phyloP scores from a whole-genome alignment of 192 early-diverging fungal genomes.

The Entomortierella chlamydospora region DNA sequence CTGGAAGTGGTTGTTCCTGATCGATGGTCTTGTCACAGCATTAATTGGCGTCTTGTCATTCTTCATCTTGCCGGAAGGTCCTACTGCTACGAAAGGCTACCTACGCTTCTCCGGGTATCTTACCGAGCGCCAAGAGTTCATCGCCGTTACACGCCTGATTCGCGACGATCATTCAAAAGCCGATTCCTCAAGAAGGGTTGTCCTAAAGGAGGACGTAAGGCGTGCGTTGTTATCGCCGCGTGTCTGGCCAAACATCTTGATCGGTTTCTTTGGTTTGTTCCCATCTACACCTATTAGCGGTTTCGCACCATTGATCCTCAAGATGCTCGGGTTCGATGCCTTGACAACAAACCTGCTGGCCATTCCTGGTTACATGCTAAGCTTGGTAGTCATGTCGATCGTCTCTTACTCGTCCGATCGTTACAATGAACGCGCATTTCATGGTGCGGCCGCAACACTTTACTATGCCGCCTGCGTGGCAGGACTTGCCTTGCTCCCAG shows the following conservation, averaged over 20 bases:
- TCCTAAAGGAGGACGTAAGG: conserved; percentile 39
- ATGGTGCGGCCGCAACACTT: conserved; percentile 28
- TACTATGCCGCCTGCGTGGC: conserved; percentile 40
- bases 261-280: conserved; percentile 55
- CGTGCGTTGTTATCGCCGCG: conserved; percentile 26
- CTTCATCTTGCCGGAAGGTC: conserved; percentile 69
- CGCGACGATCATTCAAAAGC: conserved; percentile 69
- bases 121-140: conserved; percentile 64
- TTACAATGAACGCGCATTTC: conserved; percentile 37
- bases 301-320: conserved; percentile 56
- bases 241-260: conserved; percentile 52
- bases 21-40: conserved; percentile 70
- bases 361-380: conserved; percentile 48
- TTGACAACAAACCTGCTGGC: conserved; percentile 57
- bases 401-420: conserved; percentile 45
- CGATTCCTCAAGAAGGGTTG: conserved; percentile 50
- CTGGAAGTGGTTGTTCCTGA: conserved; percentile 76
- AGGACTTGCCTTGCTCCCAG: conserved; percentile 29
- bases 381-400: conserved; percentile 30
- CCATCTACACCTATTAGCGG: conserved; percentile 39
- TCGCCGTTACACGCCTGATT: conserved; percentile 70
- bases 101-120: conserved; percentile 58
- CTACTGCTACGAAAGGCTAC: conserved; percentile 42
- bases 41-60: conserved; percentile 61
- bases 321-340: conserved; percentile 47